These are phyloP conservation scores for Vaccinium myrtillus DNA, from an alignment of 148 eudicot genomes.

Conservation along the genomic window DNA sequence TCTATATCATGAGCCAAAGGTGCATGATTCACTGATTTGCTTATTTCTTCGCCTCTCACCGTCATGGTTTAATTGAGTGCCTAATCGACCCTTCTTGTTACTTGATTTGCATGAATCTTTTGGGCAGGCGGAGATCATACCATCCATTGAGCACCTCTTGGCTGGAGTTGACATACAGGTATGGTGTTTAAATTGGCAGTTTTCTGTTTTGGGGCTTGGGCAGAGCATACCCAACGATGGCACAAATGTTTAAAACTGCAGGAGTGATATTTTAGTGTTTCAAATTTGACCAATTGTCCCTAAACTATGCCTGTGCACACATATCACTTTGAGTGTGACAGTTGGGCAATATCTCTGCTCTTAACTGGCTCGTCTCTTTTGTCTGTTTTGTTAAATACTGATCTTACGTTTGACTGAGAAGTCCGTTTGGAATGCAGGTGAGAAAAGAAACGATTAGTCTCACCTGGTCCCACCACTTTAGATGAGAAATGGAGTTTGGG, in stretches of 20 bases:
- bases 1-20: constrained; percentile 88
- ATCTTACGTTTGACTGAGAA: not conserved
- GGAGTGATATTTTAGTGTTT: not conserved
- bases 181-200: constrained; percentile 14
- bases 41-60: not conserved
- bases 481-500: not conserved
- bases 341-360: not conserved
- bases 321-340: not conserved
- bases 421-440: not conserved
- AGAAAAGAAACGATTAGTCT: not conserved
- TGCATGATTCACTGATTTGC: constrained; percentile 21
- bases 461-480: not conserved
- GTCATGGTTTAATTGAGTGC: not conserved
- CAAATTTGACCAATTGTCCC: not conserved
- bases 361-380: not conserved
- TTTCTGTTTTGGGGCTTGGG: not conserved
- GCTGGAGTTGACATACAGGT: constrained; percentile 76
- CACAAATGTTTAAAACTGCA: not conserved
- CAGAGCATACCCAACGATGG: not conserved
- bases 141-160: constrained; percentile 68
- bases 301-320: not conserved
- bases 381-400: not conserved
- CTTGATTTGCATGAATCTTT: constrained; percentile 14
- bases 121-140: constrained; percentile 75
- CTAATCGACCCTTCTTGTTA: not conserved